Base-by-base conservation (phyloP, 1,139 yeast species). In the Suhomyces atakaporum region DNA sequence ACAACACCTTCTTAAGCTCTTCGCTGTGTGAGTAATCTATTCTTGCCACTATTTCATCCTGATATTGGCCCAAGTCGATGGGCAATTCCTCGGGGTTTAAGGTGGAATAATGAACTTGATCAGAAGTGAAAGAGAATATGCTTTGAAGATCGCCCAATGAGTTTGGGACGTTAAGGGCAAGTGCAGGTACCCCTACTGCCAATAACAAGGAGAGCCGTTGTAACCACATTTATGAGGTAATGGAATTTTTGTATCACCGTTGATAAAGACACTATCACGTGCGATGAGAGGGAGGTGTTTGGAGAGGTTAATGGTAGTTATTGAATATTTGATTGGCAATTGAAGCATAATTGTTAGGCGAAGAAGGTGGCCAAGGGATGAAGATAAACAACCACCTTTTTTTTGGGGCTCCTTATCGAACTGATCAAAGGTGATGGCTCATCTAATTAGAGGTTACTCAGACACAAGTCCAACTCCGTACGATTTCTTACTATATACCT, bases 11-110 rank as follows among this genome's bases (percentile, higher is more conserved):
- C 29, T 50, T 50, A 26, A 66, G 47, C 5, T 52, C 50, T 7
- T 33, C 16, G 32, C 53, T 39, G 4, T 46, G 41, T 3, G 46
- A 40, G 40, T 55, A 56, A 19, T 52, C 41, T 3, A 66, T 50
- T 47, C 90, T 67, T 11, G 82, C 54, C 10, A 84, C 83, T 31
- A 69, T 62, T 25, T 75, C 73, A 16, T 65, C 68, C 16, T 60
- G 58, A 50, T 83, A 84, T 43, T 75, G 77, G 0, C 46, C 16
- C 25, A 78, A 59, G 44, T 75, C 63, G n/a, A 78, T 60, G 1
- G 81, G 81, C 54, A 65, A 66, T 8, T 62, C 54, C 2, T 45
- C 50, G 7, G 31, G 33, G 3, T 46, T 35, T 4, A 63, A 20
- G 1, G 54, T 31, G 14, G 63, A 47, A 36, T 58, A 64, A 39